These are phyloP conservation scores for Arxiozyma slooffiae DNA, from an alignment of 1,139 yeast species.

Conservation along the genomic window DNA sequence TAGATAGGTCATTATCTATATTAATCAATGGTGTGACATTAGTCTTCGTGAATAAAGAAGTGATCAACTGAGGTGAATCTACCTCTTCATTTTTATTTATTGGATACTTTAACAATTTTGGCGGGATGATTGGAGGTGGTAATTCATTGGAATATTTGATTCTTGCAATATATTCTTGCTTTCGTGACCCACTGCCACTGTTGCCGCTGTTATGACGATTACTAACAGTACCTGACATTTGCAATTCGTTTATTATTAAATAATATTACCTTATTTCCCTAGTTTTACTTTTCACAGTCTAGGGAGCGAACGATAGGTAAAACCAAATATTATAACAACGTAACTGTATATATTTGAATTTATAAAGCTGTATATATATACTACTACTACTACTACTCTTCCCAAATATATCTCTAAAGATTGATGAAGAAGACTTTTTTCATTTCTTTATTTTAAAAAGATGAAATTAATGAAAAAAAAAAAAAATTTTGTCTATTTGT, in stretches of 20 bases:
- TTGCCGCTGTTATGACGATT: background rate
- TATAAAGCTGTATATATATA: background rate
- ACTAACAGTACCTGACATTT: background rate
- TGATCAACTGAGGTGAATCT: slow-evolving; percentile 54
- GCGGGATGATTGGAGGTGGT: slow-evolving; percentile 92
- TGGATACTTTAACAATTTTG: slow-evolving; percentile 59
- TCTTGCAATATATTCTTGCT: slow-evolving; percentile 85
- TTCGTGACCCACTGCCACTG: slow-evolving; percentile 24
- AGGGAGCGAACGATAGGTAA: too few relatives aligned
- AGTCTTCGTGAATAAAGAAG: slow-evolving; percentile 68
- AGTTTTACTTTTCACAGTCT: background rate
- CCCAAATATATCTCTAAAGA: too few relatives aligned
- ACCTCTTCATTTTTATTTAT: slow-evolving; percentile 37
- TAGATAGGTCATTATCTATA: slow-evolving; percentile 65
- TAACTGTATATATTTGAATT: too few relatives aligned
- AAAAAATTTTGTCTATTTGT: background rate
- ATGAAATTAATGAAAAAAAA: background rate
- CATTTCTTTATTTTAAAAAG: background rate
- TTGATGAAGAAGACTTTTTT: background rate
- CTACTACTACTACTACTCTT: background rate
- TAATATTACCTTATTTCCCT: too few relatives aligned
- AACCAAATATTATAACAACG: too few relatives aligned
- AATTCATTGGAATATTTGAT: slow-evolving; percentile 76
- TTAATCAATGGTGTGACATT: slow-evolving; percentile 59
- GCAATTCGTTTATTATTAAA: too few relatives aligned